Evolutionary conservation across 768 basidiomycete species (phyloP), one percentile per base, ranked within the genome.

Genomic region (Kwoniella botswanensis): DNA sequence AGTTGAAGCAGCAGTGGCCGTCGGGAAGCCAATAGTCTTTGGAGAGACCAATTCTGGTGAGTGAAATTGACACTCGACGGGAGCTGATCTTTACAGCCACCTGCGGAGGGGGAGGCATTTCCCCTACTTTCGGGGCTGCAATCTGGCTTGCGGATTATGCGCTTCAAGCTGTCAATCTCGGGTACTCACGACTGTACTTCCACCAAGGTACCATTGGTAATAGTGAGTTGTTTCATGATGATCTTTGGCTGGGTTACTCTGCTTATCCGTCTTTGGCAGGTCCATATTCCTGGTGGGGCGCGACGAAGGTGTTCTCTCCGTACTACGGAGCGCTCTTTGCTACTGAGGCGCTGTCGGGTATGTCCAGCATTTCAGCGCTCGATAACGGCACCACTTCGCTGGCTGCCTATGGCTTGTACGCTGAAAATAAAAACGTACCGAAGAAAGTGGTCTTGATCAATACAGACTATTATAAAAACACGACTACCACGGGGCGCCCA

Each of bases 101-200:
- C 6, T 85, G 85, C 65, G 85, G 85, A 11, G 85, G 84, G 29
- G 85, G 85, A 24, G 85, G 84, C 2, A 85, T 86, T 63, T 85
- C 84, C 70, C 83, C 85, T 3, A 86, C 84, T 1, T 85, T 84
- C 63, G 85, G 85, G 7, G 85, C 85, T 0, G 85, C 80, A 13
- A 76, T 86, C 6, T 86, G 85, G 85, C 83, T 86, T 56, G 79
- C 85, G 17, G 85, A 86, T 71, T 86, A 85, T 61, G 82, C 84
- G 22, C 76, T 86, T 10, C 85, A 85, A 57, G 84, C 81, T 63
- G 84, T 83, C 17, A 65, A 85, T 53, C 82, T 82, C 57, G 85
- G 84, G 10, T 77, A 82, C 7, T 83, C 84, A 43, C 73, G 85
- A 41, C 75, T 84, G 24, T 85, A 85, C 72, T 86, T 85, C 75